Base-by-base conservation (phyloP, 257 asterid species). In the Galeopsis tetrahit region DNA sequence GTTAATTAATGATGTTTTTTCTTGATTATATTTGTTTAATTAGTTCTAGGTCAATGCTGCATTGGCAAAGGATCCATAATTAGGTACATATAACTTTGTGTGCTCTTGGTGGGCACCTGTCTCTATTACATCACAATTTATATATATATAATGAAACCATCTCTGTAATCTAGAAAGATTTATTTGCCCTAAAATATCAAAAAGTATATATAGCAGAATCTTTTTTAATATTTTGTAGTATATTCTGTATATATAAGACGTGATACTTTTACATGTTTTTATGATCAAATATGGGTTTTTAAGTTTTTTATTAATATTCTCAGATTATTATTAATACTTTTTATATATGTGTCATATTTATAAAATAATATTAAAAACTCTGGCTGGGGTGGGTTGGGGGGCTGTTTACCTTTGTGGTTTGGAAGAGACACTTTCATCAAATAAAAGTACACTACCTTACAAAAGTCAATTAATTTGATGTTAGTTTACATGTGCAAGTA, bases 341-440 rank as follows among this genome's bases (percentile, higher is more conserved):
- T 21, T 21, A 21, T 21, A 21, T 21, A 21, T 40, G 7, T 40
- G 9, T 6, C 7, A 40, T 40, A 7, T 8, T 1, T 40, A 40
- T 40, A 40, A 6, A 13, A 49, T 49, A 3, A 49, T 6, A 6
- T 14, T 0, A 53, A 17, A 6, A 58, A 21, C 28, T 21, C 28
- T 21, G 28, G 28, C 28, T 33, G 14, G 28, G 66, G 36, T 33
- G 73, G 73, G 32, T 10, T 34, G 10, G 35, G 43, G 67, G 53
- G 43, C 2, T 56, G 14, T 46, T 44, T 36, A 63, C 67, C 56
- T 79, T 66, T 15, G 77, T 66, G 74, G 28, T 49, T 38, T 65
- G 71, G 65, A 75, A 79, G 72, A 42, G 75, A 60, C 83, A 66
- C 33, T 52, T 69, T 74, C 59, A 58, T 51, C 7, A 46, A 51